Conservation (phyloP, 176 grass and related monocot genomes). For the Oryza glumipatula region DNA sequence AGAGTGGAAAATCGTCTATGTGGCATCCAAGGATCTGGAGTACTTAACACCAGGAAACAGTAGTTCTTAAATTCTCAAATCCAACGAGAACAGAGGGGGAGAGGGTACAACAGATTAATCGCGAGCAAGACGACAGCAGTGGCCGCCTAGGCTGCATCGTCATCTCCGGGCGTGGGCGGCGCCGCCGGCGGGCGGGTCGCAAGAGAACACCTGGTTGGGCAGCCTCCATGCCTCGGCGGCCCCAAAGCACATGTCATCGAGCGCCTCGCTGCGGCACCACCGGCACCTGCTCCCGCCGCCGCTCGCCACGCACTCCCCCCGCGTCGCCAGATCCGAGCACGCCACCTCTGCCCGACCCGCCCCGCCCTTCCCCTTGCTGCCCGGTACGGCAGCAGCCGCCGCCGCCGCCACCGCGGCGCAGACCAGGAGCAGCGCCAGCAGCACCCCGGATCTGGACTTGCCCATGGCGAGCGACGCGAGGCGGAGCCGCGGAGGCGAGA, state of each 20-base stretch:
- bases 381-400: constrained; percentile 2
- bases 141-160: not conserved
- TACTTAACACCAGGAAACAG: not conserved
- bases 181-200: constrained; percentile 42
- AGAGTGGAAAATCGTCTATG: not conserved
- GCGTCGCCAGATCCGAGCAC: constrained; percentile 63
- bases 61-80: constrained; percentile 5
- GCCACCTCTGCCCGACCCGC: not conserved
- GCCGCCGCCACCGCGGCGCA: constrained; percentile 10
- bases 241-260: constrained; percentile 97
- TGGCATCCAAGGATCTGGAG: not conserved
- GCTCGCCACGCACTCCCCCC: constrained; percentile 49
- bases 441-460: constrained; percentile 15
- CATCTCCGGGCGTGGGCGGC: constrained; percentile 29
- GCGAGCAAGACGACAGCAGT: not conserved
- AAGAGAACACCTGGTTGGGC: constrained; percentile 78
- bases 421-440: constrained; percentile 31
- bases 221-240: constrained; percentile 81
- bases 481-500: not conserved
- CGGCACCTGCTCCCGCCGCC: constrained; percentile 54
- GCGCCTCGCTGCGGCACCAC: constrained; percentile 82
- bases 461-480: not conserved
- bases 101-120: not conserved
- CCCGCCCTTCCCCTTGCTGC: not conserved
- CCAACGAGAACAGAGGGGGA: not conserved